Evolutionary conservation across 2,329 filamentous ascomycete genomes (phyloP), one percentile per base, ranked within the genome.

Genomic region (Bipolaris zeicola): DNA sequence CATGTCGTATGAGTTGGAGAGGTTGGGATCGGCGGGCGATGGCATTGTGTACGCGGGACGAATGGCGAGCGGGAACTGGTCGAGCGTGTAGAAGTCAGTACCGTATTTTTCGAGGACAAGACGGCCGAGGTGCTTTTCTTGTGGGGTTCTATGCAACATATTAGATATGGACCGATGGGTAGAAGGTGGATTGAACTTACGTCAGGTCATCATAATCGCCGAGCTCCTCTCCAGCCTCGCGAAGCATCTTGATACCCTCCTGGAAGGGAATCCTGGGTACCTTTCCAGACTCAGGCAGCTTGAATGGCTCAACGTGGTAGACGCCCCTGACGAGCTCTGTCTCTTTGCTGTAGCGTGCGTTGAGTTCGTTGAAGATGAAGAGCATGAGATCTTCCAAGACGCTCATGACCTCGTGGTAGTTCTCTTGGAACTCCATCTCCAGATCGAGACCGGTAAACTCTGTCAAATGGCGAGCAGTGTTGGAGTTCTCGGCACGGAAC

Each of bases 31-130:
- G 36, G 62, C 37, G 37, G 79, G 76, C 33, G 73, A 90, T 51
- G 90, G 87, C 81, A 94, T 91, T 60, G 94, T 92, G 79, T 97
- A 98, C 79, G 96, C 96, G 5, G 94, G 94, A 28, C 95, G 87
- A 18, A 95, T 91, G 36, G 83, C 82, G 76, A 95, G 87, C 42
- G 95, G 95, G 83, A 96, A 99, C 79, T 98, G 95, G 82, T 98
- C 94, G 61, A 99, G 85, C 20, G 96, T 89, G 80, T 96, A 98
- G 81, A 98, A 98, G 80, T 99, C 95, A 58, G 92, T 95, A 74
- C 89, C 86, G 83, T 89, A 96, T 80, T 96, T 97, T 68, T 91
- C 84, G 55, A 91, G 89, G 64, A 98, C 87, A 45, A 98, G 83
- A 24, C 87, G 88, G 55, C 95, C 95, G 7, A 98, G 87, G n/a